Evolutionary conservation across 139 green algal genomes (phyloP).

Genomic region (Chlamydomonas sp.): DNA sequence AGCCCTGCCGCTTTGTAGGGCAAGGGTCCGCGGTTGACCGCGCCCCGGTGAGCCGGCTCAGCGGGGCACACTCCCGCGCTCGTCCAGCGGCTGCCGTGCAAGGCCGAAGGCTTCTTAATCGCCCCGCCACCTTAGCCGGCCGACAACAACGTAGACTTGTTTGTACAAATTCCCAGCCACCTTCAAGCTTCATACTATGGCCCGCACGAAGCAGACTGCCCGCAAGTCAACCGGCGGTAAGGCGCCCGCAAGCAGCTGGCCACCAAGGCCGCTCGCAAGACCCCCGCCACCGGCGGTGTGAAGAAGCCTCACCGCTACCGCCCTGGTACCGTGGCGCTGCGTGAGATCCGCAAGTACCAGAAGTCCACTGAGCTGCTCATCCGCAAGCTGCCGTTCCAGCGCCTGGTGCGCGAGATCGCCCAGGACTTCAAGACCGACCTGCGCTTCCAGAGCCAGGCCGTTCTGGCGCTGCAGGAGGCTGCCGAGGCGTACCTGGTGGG

Average conservation of each 20-base stretch:
- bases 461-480: conserved; percentile 96
- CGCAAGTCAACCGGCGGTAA: too few species aligned
- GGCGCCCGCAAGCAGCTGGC: conserved; percentile 94
- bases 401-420: conserved; percentile 95
- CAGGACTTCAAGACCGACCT: conserved; percentile 99
- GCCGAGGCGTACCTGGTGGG: conserved; percentile 97
- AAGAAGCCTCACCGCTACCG: conserved; percentile 94
- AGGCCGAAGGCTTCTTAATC: too few species aligned
- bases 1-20: too few species aligned
- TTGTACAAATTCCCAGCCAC: too few species aligned
- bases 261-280: conserved; percentile 93
- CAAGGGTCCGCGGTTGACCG: too few species aligned
- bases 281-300: conserved; percentile 87
- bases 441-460: conserved; percentile 93
- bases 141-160: too few species aligned
- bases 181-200: too few species aligned
- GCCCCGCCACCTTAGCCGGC: too few species aligned
- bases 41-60: too few species aligned
- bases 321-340: conserved; percentile 89
- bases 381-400: conserved; percentile 96
- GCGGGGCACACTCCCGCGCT: too few species aligned
- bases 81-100: too few species aligned
- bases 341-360: conserved; percentile 96
- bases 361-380: conserved; percentile 94
- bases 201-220: too few species aligned